phyloP scores from a whole-genome alignment of 75 land plant species.

The Sequoiadendron giganteum region DNA sequence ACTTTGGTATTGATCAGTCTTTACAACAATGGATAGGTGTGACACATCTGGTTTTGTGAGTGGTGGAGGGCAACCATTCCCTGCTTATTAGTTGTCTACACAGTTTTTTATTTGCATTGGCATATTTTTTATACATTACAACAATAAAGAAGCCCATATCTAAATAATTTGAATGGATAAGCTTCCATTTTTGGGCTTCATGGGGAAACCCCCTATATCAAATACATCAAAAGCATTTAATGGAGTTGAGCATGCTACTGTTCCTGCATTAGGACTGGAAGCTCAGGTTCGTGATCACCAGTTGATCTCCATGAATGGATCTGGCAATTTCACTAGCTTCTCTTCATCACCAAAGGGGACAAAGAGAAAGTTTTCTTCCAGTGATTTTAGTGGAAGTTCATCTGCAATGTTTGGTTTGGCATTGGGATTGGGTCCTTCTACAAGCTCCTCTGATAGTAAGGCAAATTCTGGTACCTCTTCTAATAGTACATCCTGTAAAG shows the following conservation, averaged over 20 bases:
- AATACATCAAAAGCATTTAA: slow-evolving; percentile 35
- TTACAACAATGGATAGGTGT: slow-evolving; percentile 45
- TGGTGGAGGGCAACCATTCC: slow-evolving; percentile 34
- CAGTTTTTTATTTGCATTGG: slow-evolving; percentile 13
- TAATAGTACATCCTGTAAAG: slow-evolving; percentile 50
- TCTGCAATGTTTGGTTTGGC: slow-evolving; percentile 18
- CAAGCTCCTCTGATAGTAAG: slow-evolving; percentile 69
- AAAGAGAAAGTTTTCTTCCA: slow-evolving; percentile 51
- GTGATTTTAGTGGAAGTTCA: slow-evolving; percentile 24
- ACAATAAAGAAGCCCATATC: slow-evolving; percentile 43
- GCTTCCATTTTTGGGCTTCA: slow-evolving; percentile 23
- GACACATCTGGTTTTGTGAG: slow-evolving; percentile 76
- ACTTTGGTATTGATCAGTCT: background rate
- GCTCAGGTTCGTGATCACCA: slow-evolving; percentile 10
- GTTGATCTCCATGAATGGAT: background rate
- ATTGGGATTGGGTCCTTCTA: slow-evolving; percentile 50
- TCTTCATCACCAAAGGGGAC: slow-evolving; percentile 27
- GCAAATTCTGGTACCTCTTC: slow-evolving; percentile 49
- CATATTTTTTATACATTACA: slow-evolving; percentile 19
- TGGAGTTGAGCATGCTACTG: slow-evolving; percentile 18
- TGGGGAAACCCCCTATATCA: slow-evolving; percentile 12
- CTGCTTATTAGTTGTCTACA: slow-evolving; percentile 8
- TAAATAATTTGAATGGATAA: slow-evolving; percentile 31
- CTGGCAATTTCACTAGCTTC: slow-evolving; percentile 15
- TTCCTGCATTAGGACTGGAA: slow-evolving; percentile 36